Conservation (phyloP, 2,329 filamentous ascomycete genomes). For the Lecanicillium sp. region DNA sequence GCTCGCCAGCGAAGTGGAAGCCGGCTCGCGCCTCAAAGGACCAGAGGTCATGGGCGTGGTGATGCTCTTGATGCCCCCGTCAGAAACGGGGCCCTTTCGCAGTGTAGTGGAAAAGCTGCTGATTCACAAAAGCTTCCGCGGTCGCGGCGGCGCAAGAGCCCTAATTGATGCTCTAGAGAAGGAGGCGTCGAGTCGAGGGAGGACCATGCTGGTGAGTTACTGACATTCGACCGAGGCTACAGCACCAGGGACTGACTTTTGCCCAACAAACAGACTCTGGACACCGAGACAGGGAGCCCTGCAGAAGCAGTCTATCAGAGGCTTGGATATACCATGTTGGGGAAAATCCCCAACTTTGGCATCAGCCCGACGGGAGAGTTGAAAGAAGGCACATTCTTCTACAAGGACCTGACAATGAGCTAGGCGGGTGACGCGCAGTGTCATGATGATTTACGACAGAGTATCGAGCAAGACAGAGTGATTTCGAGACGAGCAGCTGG, state of each 20-base stretch:
- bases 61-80: slow-evolving; percentile 42
- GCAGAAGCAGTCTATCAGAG: slow-evolving; percentile 47
- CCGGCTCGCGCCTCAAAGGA: slow-evolving; percentile 27
- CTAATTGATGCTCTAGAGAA: slow-evolving; percentile 48
- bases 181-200: slow-evolving; percentile 40
- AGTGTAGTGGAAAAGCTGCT: slow-evolving; percentile 51
- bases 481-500: no score
- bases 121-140: slow-evolving; percentile 42
- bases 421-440: no score
- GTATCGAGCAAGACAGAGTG: no score
- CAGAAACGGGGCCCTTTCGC: slow-evolving; percentile 49
- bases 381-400: slow-evolving; percentile 48
- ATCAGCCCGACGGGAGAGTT: slow-evolving; percentile 40
- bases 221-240: no score
- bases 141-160: slow-evolving; percentile 41
- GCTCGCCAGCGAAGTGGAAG: slow-evolving; percentile 31
- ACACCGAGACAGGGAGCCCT: slow-evolving; percentile 42
- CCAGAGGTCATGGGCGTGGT: slow-evolving; percentile 47
- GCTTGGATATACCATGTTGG: slow-evolving; percentile 49
- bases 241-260: slow-evolving; percentile 1
- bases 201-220: slow-evolving; percentile 46
- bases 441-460: no score
- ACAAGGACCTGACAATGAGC: slow-evolving; percentile 40
- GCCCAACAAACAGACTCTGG: slow-evolving; percentile 38
- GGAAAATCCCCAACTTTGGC: slow-evolving; percentile 47